Percentiles rank a stretch among this genome's conserved stretches.
These are phyloP conservation scores for Centaurea solstitialis DNA, from an alignment of 129 eudicot species.

Conservation along the genomic window DNA sequence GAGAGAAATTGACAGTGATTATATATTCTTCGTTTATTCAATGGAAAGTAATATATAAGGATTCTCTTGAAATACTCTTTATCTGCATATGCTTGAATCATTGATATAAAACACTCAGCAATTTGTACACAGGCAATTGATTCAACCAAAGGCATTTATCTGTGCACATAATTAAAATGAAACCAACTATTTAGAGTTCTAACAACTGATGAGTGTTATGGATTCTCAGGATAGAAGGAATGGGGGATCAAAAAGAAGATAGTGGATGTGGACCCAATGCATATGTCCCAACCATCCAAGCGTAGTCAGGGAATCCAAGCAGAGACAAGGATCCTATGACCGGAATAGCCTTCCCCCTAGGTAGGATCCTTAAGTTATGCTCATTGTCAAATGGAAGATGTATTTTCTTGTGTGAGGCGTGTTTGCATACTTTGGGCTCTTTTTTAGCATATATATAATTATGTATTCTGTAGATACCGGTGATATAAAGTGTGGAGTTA, in stretches of 20 bases:
- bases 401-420: background rate
- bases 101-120: background rate
- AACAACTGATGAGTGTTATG: conserved; percentile 9
- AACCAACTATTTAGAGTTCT: conserved; percentile 9
- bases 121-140: conserved; percentile 2
- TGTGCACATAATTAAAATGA: background rate
- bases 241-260: conserved; percentile 50
- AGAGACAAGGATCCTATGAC: conserved; percentile 44
- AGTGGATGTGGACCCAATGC: conserved; percentile 44
- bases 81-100: background rate
- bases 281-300: conserved; percentile 39
- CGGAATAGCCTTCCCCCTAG: conserved; percentile 56
- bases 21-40: background rate
- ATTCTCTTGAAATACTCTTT: conserved; percentile 1
- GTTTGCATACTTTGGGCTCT: background rate
- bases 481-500: no score
- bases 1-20: background rate
- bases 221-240: conserved; percentile 43
- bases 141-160: background rate
- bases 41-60: conserved; percentile 3
- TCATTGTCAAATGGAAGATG: background rate
- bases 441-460: background rate
- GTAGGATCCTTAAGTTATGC: conserved; percentile 29
- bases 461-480: no score
- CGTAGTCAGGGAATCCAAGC: conserved; percentile 37